Evolutionary conservation across 2,329 filamentous ascomycete genomes (phyloP).

Genomic region (Cercospora berteroae): DNA sequence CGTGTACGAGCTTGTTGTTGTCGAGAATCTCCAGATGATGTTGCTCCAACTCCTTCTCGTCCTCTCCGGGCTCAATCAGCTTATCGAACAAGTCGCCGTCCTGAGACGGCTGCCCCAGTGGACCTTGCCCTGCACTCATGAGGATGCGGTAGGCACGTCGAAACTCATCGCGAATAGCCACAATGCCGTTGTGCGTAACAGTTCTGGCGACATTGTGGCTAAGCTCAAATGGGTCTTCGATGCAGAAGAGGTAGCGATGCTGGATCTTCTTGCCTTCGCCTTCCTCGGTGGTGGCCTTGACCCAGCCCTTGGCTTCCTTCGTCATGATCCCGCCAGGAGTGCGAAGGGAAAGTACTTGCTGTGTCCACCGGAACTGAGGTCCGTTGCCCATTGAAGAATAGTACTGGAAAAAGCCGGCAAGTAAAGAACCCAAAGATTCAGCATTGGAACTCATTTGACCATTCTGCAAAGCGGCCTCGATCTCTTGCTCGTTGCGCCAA

Average conservation of each 20-base stretch:
- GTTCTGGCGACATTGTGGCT: slow-evolving; percentile 87
- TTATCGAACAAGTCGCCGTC: slow-evolving; percentile 21
- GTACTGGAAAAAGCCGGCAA: slow-evolving; percentile 86
- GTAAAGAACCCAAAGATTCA: slow-evolving; percentile 67
- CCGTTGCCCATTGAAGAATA: slow-evolving; percentile 61
- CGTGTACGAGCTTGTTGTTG: slow-evolving; percentile 8
- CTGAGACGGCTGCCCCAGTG: slow-evolving; percentile 31
- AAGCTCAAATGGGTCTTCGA: slow-evolving; percentile 87
- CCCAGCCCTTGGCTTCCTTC: slow-evolving; percentile 82
- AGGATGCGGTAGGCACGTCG: slow-evolving; percentile 75
- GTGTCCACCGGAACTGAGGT: slow-evolving; percentile 73
- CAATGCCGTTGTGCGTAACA: slow-evolving; percentile 78
- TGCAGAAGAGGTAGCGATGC: slow-evolving; percentile 79
- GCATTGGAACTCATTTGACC: slow-evolving; percentile 65
- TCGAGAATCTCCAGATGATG: slow-evolving; percentile 12
- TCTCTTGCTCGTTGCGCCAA: slow-evolving; percentile 71
- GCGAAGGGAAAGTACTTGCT: slow-evolving; percentile 75
- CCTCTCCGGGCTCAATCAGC: slow-evolving; percentile 18
- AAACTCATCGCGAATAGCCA: slow-evolving; percentile 80
- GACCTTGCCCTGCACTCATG: slow-evolving; percentile 49
- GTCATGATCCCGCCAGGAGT: slow-evolving; percentile 65
- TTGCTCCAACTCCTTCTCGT: slow-evolving; percentile 6
- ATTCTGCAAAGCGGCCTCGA: slow-evolving; percentile 57
- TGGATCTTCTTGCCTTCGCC: slow-evolving; percentile 60
- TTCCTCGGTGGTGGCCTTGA: slow-evolving; percentile 70